phyloP scores from a whole-genome alignment of 2,329 filamentous ascomycete species.

The Botrytis deweyae region DNA sequence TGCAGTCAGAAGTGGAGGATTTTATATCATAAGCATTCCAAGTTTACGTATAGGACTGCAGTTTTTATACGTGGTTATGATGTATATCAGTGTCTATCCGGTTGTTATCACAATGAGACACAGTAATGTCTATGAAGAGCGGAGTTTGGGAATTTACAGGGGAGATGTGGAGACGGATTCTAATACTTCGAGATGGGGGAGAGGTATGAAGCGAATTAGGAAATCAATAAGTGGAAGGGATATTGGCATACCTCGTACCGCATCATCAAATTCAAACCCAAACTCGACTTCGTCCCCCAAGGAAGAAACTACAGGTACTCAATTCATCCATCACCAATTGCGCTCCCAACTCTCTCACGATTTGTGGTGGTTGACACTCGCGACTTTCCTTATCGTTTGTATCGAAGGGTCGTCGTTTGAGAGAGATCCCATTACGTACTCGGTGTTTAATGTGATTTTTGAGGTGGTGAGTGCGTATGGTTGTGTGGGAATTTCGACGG shows the following conservation, averaged over 20 bases:
- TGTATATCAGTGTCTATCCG: constrained; percentile 65
- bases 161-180: constrained; percentile 26
- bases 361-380: constrained; percentile 63
- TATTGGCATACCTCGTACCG: not conserved
- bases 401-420: constrained; percentile 59
- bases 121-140: constrained; percentile 71
- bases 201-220: not conserved
- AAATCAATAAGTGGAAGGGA: constrained; percentile 10
- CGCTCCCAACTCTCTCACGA: constrained; percentile 66
- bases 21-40: constrained; percentile 45
- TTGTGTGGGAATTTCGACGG: constrained; percentile 60
- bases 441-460: constrained; percentile 60
- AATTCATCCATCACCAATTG: constrained; percentile 47
- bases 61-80: constrained; percentile 62
- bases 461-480: constrained; percentile 59
- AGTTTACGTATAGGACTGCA: constrained; percentile 8
- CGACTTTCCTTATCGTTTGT: constrained; percentile 58
- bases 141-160: constrained; percentile 60
- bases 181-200: constrained; percentile 18
- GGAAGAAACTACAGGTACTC: not conserved
- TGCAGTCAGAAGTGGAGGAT: constrained; percentile 64
- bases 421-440: constrained; percentile 51
- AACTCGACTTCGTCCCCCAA: not conserved
- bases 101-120: constrained; percentile 64
- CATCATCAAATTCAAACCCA: not conserved